These are phyloP conservation scores for Leccinum aurantiacum DNA, from an alignment of 768 basidiomycete species.

Conservation along the genomic window DNA sequence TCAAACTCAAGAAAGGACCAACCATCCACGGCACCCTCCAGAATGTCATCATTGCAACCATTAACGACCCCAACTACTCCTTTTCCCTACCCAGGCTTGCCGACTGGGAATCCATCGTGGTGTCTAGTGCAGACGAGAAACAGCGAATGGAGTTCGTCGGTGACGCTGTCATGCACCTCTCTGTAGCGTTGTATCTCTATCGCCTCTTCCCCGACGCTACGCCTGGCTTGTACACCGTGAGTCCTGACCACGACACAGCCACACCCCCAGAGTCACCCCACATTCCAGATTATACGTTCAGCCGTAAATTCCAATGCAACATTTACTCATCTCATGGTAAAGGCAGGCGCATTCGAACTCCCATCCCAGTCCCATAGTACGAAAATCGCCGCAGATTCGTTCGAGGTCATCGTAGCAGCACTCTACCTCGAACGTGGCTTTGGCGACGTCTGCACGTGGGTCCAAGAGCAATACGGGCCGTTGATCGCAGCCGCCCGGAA, in stretches of 20 bases:
- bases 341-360: conserved; percentile 30
- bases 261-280: background rate
- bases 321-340: conserved; percentile 39
- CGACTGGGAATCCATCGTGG: conserved; percentile 32
- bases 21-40: conserved; percentile 21
- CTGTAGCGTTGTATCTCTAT: conserved; percentile 41
- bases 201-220: conserved; percentile 31
- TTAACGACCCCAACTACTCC: conserved; percentile 29
- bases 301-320: conserved; percentile 37
- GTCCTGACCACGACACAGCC: background rate
- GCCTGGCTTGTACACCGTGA: conserved; percentile 39
- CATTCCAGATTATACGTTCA: conserved; percentile 24
- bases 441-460: conserved; percentile 38
- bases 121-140: conserved; percentile 30
- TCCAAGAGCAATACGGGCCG: conserved; percentile 38
- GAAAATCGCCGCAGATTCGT: conserved; percentile 46
- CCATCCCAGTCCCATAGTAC: conserved; percentile 21
- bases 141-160: conserved; percentile 50
- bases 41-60: conserved; percentile 24
- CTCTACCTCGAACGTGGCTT: conserved; percentile 42
- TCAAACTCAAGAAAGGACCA: conserved; percentile 18
- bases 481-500: conserved; percentile 35
- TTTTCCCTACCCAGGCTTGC: conserved; percentile 28
- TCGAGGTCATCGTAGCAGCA: conserved; percentile 47
- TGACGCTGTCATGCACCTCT: conserved; percentile 46